Base-by-base conservation (phyloP, 805 yeast species). In the Candida chilensis region DNA sequence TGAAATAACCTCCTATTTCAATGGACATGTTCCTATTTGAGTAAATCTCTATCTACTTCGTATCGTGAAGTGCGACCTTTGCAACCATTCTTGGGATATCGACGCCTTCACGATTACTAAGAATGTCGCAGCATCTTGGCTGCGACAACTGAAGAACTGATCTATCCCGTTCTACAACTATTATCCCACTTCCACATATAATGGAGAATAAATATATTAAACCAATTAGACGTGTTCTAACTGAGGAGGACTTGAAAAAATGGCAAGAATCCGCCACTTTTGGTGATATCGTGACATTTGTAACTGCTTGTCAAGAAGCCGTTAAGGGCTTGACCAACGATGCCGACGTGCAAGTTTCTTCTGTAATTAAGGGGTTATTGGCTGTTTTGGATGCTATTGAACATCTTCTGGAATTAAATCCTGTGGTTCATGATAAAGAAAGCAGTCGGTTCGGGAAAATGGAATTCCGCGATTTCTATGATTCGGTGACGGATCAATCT, bases 371-470 rank as follows among this genome's bases (percentile, higher is more conserved):
- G 2, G 37, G 52, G 0, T 34, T 79, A 4, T 34, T 68, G 16
- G 36, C 31, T 1, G 30, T 74, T 0, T 49, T 90, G 11, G 65
- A 64, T 8, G 44, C 54, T 2, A 67, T 87, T 1, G 50, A 53
- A 2, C 34, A 20, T 0, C 47, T 73, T 0, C 64, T 81, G 1
- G 64, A 62, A 1, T 38, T 45, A 2, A 71, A 78, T 48, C 96
- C 96, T 0, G 87, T 94, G 0, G 51, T 60, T 0, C 57, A 70
- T 25, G 84, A 82, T 31, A 71, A 74, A 17, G 64, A 67, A 3
- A 50, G 62, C 1, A 78, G 95, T 6, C 63, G 98, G 34, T 92
- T 92, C 51, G 98, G 98, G 5, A 92, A 92, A 48, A 63, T 75
- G 7, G 97, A 92, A 50, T 92, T 90, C 52, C 62, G 80, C 27